Base-by-base conservation (phyloP, 108 stramenopile genomes). In the Aurantiochytrium sp. region DNA sequence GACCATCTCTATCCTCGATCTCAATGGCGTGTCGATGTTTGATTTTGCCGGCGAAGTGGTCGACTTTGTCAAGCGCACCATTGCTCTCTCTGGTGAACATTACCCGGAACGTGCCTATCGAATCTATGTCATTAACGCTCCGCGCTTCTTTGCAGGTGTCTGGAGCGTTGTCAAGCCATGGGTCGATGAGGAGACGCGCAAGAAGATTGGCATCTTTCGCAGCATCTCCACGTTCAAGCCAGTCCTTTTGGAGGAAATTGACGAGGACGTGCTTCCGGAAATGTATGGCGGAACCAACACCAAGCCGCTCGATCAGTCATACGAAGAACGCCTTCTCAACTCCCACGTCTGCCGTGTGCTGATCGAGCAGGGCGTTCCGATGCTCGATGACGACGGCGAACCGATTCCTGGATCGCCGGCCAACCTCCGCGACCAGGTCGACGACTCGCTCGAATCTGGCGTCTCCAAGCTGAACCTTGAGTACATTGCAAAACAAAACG, bases 1-100 rank as follows among this genome's bases (percentile, higher is more conserved):
- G 44, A 89, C 90, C n/a, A 95, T 96, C 42, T 92, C 90, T 12
- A 91, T 96, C 25, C 92, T 96, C 71, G 96, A 96, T 88, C 90
- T 96, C 69, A 91, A 94, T 23, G 96, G 96, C 5, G 94, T 95
- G 87, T 89, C 94, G 5, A 73, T 96, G 87, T 92, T 58, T 51
- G 96, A 96, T 88, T 95, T 96, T 94, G 95, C 93, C 4, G 96
- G 95, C 18, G 95, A 95, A 19, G 91, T 91, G 28, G 92, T 95
- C 19, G 95, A 95, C 47, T 95, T 94, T 91, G 94, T 95, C 71
- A 93, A 94, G 58, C 89, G 87, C 44, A 92, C 93, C 44, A 89
- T 92, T 18, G 71, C 91, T 18, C 94, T 95, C 58, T 93, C 94
- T 14, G 93, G 89, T 5, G 83, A 90, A 29, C 95, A 96, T 90